Percentiles rank a stretch among this genome's conserved stretches.
These are phyloP conservation scores for Botryotinia narcissicola DNA, from an alignment of 2,329 filamentous ascomycete genomes.

Conservation along the genomic window DNA sequence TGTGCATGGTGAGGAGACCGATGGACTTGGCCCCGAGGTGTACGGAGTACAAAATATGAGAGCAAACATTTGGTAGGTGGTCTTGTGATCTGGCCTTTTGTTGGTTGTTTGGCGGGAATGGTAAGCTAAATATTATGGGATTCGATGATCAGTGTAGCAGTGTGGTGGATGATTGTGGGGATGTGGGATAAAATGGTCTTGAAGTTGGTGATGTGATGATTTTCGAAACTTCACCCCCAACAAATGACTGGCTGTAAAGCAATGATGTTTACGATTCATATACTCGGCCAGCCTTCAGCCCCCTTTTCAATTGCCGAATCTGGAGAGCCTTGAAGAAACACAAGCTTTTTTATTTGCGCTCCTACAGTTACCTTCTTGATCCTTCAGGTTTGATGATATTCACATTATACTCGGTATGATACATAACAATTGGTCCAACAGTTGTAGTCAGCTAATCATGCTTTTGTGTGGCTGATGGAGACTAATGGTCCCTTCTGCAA, in stretches of 20 bases:
- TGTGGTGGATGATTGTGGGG: background rate
- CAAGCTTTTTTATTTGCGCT: background rate
- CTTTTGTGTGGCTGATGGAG: background rate
- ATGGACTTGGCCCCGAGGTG: background rate
- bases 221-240: background rate
- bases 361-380: background rate
- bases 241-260: background rate
- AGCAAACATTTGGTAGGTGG: conserved; percentile 1
- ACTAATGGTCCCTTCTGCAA: conserved; percentile 11
- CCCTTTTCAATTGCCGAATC: background rate
- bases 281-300: conserved; percentile 1
- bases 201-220: conserved; percentile 8
- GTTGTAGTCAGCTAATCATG: background rate
- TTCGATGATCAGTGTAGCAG: conserved; percentile 2
- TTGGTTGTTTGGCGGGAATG: background rate
- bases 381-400: conserved; percentile 10
- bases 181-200: background rate
- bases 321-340: conserved; percentile 10
- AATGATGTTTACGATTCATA: background rate
- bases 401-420: background rate
- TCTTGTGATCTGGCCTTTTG: conserved; percentile 4
- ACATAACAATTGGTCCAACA: conserved; percentile 1
- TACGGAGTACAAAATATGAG: background rate
- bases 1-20: background rate
- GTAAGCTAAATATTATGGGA: background rate